These are phyloP conservation scores for Trichoderma afroharzianum DNA, from an alignment of 2,329 filamentous ascomycete species.

Conservation along the genomic window DNA sequence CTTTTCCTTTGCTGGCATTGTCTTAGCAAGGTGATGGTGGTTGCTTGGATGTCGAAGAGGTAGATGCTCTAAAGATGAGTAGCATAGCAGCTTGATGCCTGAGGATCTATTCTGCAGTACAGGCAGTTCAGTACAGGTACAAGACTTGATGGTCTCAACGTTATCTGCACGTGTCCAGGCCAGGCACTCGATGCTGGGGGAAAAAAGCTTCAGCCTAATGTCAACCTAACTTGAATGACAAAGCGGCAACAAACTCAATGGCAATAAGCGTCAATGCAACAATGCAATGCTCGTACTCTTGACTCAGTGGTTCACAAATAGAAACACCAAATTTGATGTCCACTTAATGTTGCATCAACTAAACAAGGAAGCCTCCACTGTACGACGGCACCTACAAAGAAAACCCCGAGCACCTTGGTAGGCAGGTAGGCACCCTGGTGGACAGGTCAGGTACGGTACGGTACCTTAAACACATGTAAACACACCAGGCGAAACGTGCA, in stretches of 20 bases:
- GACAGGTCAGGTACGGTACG: background rate
- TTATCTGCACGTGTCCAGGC: background rate
- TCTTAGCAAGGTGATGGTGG: background rate
- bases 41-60: background rate
- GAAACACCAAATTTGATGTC: background rate
- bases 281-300: background rate
- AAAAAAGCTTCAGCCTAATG: background rate
- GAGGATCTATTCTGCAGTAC: background rate
- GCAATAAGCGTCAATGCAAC: background rate
- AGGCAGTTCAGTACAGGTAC: background rate
- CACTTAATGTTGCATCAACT: background rate
- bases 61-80: background rate
- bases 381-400: background rate
- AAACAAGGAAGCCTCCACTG: background rate
- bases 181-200: background rate
- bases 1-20: background rate
- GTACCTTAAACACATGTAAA: background rate
- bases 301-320: background rate
- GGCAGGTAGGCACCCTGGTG: background rate
- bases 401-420: background rate
- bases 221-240: background rate
- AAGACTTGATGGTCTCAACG: background rate
- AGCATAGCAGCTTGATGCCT: background rate
- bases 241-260: background rate
- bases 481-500: background rate